phyloP scores from a whole-genome alignment of 192 early-diverging fungal species.

The Backusella westeae region DNA sequence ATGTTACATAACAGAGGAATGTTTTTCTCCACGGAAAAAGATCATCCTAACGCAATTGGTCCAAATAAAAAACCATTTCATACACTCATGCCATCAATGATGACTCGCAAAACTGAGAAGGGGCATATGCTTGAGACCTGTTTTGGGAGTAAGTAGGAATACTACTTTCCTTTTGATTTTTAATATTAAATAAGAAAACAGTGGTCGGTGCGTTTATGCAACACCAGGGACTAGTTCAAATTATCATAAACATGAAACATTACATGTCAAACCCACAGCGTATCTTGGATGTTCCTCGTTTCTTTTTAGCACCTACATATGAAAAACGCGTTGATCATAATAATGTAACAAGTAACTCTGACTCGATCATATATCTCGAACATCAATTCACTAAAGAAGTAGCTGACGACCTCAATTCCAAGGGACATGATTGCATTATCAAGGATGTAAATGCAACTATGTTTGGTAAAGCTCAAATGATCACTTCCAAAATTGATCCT shows the following conservation, averaged over 20 bases:
- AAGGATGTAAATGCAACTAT: constrained; percentile 27
- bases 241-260: constrained; percentile 63
- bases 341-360: not conserved
- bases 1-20: constrained; percentile 67
- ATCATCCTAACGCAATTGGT: constrained; percentile 60
- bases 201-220: constrained; percentile 75
- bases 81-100: constrained; percentile 74
- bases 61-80: constrained; percentile 73
- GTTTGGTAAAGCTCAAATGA: constrained; percentile 78
- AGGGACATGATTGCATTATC: constrained; percentile 57
- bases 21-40: constrained; percentile 59
- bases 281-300: constrained; percentile 65
- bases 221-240: constrained; percentile 82
- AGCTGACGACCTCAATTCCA: constrained; percentile 40
- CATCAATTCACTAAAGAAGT: constrained; percentile 47
- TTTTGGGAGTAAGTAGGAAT: constrained; percentile 39
- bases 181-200: constrained; percentile 33
- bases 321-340: constrained; percentile 17
- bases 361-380: constrained; percentile 52
- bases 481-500: constrained; percentile 40
- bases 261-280: constrained; percentile 58
- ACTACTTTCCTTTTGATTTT: not conserved
- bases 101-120: constrained; percentile 37
- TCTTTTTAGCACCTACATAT: constrained; percentile 48
- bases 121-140: constrained; percentile 36